Base-by-base conservation (phyloP, 2,329 filamentous ascomycete genomes). In the Trichoderma citrinoviride region DNA sequence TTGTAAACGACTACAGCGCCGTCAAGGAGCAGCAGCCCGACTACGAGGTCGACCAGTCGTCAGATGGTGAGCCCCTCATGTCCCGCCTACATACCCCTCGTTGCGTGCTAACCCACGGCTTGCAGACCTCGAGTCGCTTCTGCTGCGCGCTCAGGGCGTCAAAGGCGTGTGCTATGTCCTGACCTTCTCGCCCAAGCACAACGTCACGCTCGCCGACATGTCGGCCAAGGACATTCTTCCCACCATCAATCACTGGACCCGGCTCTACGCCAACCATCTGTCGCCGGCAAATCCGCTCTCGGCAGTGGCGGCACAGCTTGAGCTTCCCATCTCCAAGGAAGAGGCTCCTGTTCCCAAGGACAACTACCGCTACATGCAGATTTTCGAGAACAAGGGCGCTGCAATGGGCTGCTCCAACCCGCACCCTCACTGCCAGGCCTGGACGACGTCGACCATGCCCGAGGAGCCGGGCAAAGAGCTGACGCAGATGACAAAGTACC, bases 351-450 rank as follows among this genome's bases (percentile, higher is more conserved):
- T 71, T 1, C 89, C 92, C 5, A 87, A 83, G 58, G 85, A 90
- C 61, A 92, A 96, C 77, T 92, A 96, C 72, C 87, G 90, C 61
- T 98, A 96, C 79, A 97, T 99, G 93, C 95, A 99, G 76, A 98
- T 99, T 69, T 99, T 99, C 68, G 95, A 99, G 80, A 99, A 99
- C 82, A 99, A 99, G 79, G 95, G 95, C 58, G 88, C 91, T 1
- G 92, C 94, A 12, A 99, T 99, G 95, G 95, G 95, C 58, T 99
- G 95, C 81, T 98, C 94, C 1, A 99, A 99, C 76, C 95, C 95
- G 0, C 95, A 99, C 76, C 95, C 95, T 0, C 95, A 99, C 78
- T 94, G 95, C 66, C 95, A 99, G 77, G 84, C 97, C 68, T 99
- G 95, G 95, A 95, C 92, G 2, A 96, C 93, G 0, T 97, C 92